These are phyloP conservation scores for Liquidambar formosana DNA, from an alignment of 164 flowering plant species.

Conservation along the genomic window DNA sequence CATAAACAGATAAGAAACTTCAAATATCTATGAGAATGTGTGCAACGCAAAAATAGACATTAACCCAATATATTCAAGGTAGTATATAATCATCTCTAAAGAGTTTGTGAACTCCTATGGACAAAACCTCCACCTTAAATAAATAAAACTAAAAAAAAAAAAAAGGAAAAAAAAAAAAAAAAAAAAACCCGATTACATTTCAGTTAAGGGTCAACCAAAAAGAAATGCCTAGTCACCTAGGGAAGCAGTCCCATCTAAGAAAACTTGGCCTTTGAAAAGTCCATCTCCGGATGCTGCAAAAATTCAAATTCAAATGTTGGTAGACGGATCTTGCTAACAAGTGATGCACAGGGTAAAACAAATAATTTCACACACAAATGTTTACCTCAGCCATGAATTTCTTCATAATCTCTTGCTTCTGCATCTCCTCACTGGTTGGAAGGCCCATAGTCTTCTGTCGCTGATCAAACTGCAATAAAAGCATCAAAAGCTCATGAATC, in stretches of 20 bases:
- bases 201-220: neutral
- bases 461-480: conserved; percentile 81
- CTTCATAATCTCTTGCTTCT: conserved; percentile 83
- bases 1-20: too few relatives aligned
- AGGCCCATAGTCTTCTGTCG: conserved; percentile 92
- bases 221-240: neutral
- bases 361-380: neutral
- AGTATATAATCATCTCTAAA: too few relatives aligned
- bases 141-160: too few relatives aligned
- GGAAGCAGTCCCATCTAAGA: neutral
- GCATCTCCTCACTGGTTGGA: conserved; percentile 88
- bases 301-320: neutral
- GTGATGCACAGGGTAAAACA: neutral
- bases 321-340: neutral
- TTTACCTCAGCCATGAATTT: conserved; percentile 89
- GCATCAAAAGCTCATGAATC: neutral
- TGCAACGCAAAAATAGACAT: too few relatives aligned
- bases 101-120: too few relatives aligned
- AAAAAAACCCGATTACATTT: too few relatives aligned
- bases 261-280: conserved; percentile 72
- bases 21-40: too few relatives aligned
- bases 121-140: too few relatives aligned
- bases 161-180: too few relatives aligned
- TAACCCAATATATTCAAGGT: too few relatives aligned
- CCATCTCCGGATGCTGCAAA: conserved; percentile 94